Percentiles rank a stretch among this genome's conserved stretches.
phyloP scores from a whole-genome alignment of 2,329 filamentous ascomycete species.

The Gyromitra esculenta region DNA sequence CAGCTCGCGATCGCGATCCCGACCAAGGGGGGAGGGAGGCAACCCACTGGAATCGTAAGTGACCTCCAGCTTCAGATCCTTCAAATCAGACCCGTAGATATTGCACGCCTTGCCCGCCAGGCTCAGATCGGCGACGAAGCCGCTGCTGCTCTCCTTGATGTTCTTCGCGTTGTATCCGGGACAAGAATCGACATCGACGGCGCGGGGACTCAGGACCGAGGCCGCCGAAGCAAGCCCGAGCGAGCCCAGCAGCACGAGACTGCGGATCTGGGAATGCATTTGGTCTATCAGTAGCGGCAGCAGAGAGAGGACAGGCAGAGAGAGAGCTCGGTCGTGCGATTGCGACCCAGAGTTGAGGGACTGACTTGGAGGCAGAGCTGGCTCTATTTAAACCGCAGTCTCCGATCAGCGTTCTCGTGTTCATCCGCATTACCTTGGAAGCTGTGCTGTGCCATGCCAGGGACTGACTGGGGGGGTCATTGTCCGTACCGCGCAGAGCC shows the following conservation, averaged over 20 bases:
- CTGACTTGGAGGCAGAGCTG: slow-evolving; percentile 4
- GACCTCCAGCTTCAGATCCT: slow-evolving; percentile 68
- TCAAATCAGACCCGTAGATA: slow-evolving; percentile 69
- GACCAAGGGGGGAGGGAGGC: slow-evolving; percentile 11
- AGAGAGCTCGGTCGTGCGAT: background rate
- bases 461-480: no score
- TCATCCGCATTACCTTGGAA: slow-evolving; percentile 8
- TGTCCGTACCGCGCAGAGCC: background rate
- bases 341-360: slow-evolving; percentile 26
- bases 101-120: slow-evolving; percentile 75
- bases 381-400: slow-evolving; percentile 37
- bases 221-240: slow-evolving; percentile 34
- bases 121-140: slow-evolving; percentile 74
- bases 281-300: background rate
- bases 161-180: slow-evolving; percentile 75
- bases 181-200: slow-evolving; percentile 61
- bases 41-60: slow-evolving; percentile 69
- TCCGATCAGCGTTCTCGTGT: slow-evolving; percentile 13
- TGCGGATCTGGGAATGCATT: slow-evolving; percentile 30
- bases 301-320: slow-evolving; percentile 3
- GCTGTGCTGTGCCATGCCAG: background rate
- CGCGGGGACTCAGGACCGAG: slow-evolving; percentile 8
- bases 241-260: slow-evolving; percentile 36
- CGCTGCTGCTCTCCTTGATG: slow-evolving; percentile 65
- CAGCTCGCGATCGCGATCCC: slow-evolving; percentile 4